These are phyloP conservation scores for Halophytophthora polymorphica DNA, from an alignment of 352 stramenopile genomes.

Conservation along the genomic window DNA sequence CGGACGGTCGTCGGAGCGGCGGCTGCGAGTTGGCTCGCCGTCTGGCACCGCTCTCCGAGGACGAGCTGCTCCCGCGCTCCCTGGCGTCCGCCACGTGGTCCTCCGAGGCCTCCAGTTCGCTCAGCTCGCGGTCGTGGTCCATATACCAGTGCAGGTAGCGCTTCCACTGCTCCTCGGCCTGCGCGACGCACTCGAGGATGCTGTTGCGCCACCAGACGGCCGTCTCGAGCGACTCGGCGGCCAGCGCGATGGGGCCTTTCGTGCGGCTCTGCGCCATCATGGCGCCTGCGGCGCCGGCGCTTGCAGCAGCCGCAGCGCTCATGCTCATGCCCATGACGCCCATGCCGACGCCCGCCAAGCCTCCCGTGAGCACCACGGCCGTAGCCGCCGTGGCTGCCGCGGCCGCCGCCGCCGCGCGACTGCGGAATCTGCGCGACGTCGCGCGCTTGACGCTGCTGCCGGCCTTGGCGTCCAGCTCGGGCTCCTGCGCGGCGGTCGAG, in stretches of 20 bases:
- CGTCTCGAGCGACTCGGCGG: constrained; percentile 79
- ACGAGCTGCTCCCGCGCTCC: constrained; percentile 1
- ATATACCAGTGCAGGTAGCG: constrained; percentile 87
- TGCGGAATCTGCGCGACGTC: constrained; percentile 58
- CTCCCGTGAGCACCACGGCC: constrained; percentile 73
- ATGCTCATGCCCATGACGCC: constrained; percentile 79
- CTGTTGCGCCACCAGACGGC: constrained; percentile 85
- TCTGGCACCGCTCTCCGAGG: constrained; percentile 2
- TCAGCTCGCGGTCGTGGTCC: constrained; percentile 59
- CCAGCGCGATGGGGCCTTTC: constrained; percentile 70
- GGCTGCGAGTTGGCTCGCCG: constrained; percentile 17
- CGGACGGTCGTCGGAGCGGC: constrained; percentile 14
- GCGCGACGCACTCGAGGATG: constrained; percentile 79
- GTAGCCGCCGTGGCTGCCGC: constrained; percentile 75
- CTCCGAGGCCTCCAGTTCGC: constrained; percentile 30
- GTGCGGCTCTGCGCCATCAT: constrained; percentile 73
- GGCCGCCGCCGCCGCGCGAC: constrained; percentile 55
- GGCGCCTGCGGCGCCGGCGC: constrained; percentile 60
- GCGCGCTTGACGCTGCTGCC: constrained; percentile 47
- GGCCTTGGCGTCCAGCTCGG: constrained; percentile 38
- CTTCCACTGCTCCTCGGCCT: constrained; percentile 84
- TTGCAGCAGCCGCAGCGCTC: constrained; percentile 72
- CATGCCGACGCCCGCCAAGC: constrained; percentile 73
- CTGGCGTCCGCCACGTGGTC: constrained; percentile 17
- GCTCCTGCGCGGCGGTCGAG: constrained; percentile 23